phyloP scores from a whole-genome alignment of 495 filamentous ascomycete genomes.

The Penicillium mononematosum region DNA sequence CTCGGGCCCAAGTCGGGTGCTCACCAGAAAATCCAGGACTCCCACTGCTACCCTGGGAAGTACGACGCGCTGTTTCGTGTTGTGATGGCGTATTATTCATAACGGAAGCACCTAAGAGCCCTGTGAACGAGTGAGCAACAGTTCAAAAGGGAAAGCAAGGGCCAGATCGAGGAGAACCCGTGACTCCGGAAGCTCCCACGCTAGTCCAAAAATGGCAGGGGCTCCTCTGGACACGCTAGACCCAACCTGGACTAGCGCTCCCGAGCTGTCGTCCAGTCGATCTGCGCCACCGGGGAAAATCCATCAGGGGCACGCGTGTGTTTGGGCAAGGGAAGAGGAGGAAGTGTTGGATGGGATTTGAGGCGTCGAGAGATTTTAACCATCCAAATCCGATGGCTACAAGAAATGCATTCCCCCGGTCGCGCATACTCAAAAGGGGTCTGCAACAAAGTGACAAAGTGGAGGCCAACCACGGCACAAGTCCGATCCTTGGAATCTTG shows the following conservation, averaged over 20 bases:
- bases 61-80: slow-evolving; percentile 32
- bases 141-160: slow-evolving; percentile 18
- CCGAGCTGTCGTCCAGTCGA: slow-evolving; percentile 40
- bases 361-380: background rate
- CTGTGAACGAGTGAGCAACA: slow-evolving; percentile 9
- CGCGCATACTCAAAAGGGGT: background rate
- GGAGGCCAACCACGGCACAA: slow-evolving; percentile 30
- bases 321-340: background rate
- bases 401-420: background rate
- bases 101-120: slow-evolving; percentile 24
- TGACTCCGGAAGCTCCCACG: slow-evolving; percentile 43
- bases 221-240: slow-evolving; percentile 21
- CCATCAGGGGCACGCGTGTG: slow-evolving; percentile 18
- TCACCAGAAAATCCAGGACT: slow-evolving; percentile 41
- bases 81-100: slow-evolving; percentile 34
- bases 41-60: slow-evolving; percentile 38
- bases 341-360: slow-evolving; percentile 14
- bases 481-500: slow-evolving; percentile 24
- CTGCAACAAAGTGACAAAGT: slow-evolving; percentile 17
- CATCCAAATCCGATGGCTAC: background rate
- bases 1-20: slow-evolving; percentile 14
- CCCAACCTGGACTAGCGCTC: slow-evolving; percentile 34
- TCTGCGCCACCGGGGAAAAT: slow-evolving; percentile 37
- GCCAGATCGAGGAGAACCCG: slow-evolving; percentile 37
- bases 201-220: slow-evolving; percentile 31